Evolutionary conservation across 2,329 filamentous ascomycete species (phyloP).

Genomic region (Helminthosporium solani): DNA sequence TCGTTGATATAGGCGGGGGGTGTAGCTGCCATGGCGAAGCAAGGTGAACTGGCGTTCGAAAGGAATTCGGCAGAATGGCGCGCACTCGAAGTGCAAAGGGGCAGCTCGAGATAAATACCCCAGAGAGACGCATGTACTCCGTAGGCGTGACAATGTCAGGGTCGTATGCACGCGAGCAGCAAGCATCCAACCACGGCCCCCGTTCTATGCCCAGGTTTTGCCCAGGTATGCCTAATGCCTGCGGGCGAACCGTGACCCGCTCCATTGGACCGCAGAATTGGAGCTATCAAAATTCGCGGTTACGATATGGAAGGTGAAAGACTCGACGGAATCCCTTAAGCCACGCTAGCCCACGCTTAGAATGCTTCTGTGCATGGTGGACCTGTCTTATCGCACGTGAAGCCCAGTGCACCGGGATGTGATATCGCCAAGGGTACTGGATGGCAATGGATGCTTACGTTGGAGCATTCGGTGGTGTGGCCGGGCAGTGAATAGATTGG

Average conservation of each 20-base stretch:
- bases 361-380: slow-evolving; percentile 9
- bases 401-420: too few relatives aligned
- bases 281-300: slow-evolving; percentile 2
- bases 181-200: slow-evolving; percentile 1
- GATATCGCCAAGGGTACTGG: too few relatives aligned
- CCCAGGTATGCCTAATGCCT: slow-evolving; percentile 6
- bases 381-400: slow-evolving; percentile 3
- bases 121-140: not conserved
- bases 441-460: too few relatives aligned
- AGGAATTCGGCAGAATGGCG: not conserved
- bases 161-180: not conserved
- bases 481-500: too few relatives aligned
- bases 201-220: slow-evolving; percentile 1
- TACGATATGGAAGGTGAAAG: slow-evolving; percentile 15
- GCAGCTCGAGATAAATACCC: not conserved
- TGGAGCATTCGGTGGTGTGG: too few relatives aligned
- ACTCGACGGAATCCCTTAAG: slow-evolving; percentile 3
- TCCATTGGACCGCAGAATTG: slow-evolving; percentile 10
- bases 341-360: slow-evolving; percentile 7
- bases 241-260: slow-evolving; percentile 9
- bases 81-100: not conserved
- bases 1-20: slow-evolving; percentile 1
- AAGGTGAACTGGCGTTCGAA: not conserved
- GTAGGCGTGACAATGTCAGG: not conserved
- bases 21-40: not conserved